Evolutionary conservation across 2,329 filamentous ascomycete species (phyloP).

Genomic region (Penicillium sp.): DNA sequence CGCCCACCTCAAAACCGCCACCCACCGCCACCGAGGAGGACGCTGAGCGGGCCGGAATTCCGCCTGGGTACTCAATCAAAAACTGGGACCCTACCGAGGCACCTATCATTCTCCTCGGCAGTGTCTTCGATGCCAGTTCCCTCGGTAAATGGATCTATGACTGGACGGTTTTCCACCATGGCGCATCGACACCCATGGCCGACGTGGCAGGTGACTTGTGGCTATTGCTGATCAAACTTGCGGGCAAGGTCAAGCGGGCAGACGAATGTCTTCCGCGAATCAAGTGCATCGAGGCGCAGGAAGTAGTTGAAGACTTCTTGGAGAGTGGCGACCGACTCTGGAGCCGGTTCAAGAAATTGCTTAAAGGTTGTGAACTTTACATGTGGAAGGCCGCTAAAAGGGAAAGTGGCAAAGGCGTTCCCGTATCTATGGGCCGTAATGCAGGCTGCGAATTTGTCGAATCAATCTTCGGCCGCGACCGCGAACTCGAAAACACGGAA

Average conservation of each 20-base stretch:
- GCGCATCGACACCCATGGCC: slow-evolving; percentile 76
- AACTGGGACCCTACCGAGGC: slow-evolving; percentile 97
- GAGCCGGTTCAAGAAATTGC: slow-evolving; percentile 77
- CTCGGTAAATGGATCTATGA: slow-evolving; percentile 99
- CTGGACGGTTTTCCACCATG: slow-evolving; percentile 93
- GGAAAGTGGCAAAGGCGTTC: slow-evolving; percentile 61
- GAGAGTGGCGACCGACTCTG: slow-evolving; percentile 84
- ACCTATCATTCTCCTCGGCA: slow-evolving; percentile 90
- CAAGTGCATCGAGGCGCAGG: slow-evolving; percentile 69
- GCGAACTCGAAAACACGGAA: slow-evolving; percentile 86
- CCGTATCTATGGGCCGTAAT: slow-evolving; percentile 80
- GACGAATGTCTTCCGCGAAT: slow-evolving; percentile 76
- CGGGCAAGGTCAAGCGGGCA: slow-evolving; percentile 89
- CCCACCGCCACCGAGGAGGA: slow-evolving; percentile 66
- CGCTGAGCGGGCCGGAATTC: slow-evolving; percentile 67
- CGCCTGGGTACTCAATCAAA: slow-evolving; percentile 88
- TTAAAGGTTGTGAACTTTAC: slow-evolving; percentile 88
- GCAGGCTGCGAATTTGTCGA: slow-evolving; percentile 94
- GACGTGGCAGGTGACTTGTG: slow-evolving; percentile 94
- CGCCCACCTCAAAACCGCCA: slow-evolving; percentile 37
- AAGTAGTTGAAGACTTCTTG: slow-evolving; percentile 88
- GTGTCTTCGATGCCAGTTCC: slow-evolving; percentile 96
- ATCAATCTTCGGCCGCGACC: slow-evolving; percentile 88
- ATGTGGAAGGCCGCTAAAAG: slow-evolving; percentile 89
- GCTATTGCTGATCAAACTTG: slow-evolving; percentile 90